Evolutionary conservation across 1,284 basidiomycete species (phyloP).

Genomic region (Microbotryum saponariae): DNA sequence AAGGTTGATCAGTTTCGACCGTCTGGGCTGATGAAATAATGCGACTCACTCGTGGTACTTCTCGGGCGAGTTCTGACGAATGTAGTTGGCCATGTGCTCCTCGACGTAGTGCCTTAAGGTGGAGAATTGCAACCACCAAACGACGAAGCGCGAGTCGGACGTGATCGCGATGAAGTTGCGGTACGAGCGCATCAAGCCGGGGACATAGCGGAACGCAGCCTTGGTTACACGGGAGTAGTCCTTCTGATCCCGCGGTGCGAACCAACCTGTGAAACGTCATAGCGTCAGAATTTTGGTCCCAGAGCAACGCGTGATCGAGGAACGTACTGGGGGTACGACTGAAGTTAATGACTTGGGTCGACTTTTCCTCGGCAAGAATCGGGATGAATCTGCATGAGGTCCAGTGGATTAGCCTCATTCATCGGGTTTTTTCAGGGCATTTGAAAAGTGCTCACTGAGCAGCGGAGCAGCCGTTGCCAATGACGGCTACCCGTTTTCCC

Average conservation of each 20-base stretch:
- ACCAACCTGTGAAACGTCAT: constrained; percentile 17
- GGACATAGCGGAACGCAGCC: constrained; percentile 5
- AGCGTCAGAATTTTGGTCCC: constrained; percentile 17
- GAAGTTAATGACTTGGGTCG: constrained; percentile 20
- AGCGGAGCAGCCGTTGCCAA: constrained; percentile 36
- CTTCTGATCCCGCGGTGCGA: constrained; percentile 10
- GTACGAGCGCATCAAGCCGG: constrained; percentile 4
- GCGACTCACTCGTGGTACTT: constrained; percentile 28
- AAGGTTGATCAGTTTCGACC: neutral
- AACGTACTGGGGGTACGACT: constrained; percentile 20
- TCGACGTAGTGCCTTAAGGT: constrained; percentile 23
- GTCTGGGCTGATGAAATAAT: constrained; percentile 18
- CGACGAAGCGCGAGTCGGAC: constrained; percentile 16
- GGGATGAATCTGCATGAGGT: constrained; percentile 29
- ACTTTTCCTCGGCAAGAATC: constrained; percentile 16
- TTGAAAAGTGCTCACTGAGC: constrained; percentile 33
- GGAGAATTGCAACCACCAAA: constrained; percentile 23
- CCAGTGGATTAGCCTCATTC: constrained; percentile 5
- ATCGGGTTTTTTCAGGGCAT: neutral
- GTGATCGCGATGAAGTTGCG: constrained; percentile 11
- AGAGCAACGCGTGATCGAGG: neutral
- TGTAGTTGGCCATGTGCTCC: constrained; percentile 25
- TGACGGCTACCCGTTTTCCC: constrained; percentile 40
- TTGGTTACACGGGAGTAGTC: constrained; percentile 3
- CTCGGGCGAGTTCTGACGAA: constrained; percentile 29